These are phyloP conservation scores for Stemphylium vesicarium DNA, from an alignment of 2,329 filamentous ascomycete species.

Conservation along the genomic window DNA sequence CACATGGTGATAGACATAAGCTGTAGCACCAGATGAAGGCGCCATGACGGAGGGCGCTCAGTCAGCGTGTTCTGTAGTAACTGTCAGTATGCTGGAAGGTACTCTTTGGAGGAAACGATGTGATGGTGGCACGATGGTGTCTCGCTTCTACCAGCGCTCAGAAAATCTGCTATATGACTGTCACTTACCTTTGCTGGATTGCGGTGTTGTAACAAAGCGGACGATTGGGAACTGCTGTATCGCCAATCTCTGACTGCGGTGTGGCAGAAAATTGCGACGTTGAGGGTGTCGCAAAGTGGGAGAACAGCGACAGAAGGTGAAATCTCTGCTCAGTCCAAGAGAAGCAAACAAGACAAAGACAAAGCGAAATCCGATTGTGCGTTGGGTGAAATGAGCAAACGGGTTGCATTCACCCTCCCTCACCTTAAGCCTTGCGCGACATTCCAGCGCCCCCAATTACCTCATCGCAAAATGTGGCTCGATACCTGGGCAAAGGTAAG, in stretches of 20 bases:
- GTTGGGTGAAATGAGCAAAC: constrained; percentile 2
- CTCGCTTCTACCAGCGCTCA: no score
- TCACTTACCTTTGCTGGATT: neutral
- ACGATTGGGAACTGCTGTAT: neutral
- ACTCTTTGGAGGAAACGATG: no score
- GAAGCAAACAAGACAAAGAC: neutral
- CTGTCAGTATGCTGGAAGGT: neutral
- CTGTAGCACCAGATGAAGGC: neutral
- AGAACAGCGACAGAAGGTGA: neutral
- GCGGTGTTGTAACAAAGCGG: neutral
- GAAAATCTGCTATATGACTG: no score
- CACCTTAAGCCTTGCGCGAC: constrained; percentile 3
- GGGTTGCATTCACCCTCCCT: constrained; percentile 2
- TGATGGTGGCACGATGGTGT: no score
- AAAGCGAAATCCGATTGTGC: neutral
- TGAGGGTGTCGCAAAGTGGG: neutral
- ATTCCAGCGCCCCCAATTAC: neutral
- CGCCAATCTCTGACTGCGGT: neutral
- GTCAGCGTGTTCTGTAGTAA: neutral
- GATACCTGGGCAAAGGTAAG: neutral
- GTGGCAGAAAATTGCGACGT: no score
- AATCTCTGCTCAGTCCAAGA: neutral
- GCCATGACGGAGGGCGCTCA: constrained; percentile 4
- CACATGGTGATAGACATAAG: constrained; percentile 49
- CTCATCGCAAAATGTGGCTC: constrained; percentile 3